Evolutionary conservation across 2,329 filamentous ascomycete species (phyloP), one percentile per base, ranked within the genome.

Genomic region (Diaporthe capsici): DNA sequence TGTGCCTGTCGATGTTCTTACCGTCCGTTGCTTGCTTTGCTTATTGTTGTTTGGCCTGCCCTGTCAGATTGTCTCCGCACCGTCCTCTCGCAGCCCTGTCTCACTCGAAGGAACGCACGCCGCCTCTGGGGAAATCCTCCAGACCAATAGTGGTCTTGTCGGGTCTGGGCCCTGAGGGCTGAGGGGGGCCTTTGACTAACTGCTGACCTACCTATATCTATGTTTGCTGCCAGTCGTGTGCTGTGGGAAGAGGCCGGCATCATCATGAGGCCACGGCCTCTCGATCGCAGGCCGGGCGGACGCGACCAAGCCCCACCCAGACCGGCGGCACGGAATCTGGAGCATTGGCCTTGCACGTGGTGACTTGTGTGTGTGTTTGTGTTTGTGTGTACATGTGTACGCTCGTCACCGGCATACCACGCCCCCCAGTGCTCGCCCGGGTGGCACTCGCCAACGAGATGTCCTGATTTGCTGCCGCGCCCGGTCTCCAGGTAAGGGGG

Each of bases 21-120:
- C 31, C 31, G 63, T 20, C 44, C 44, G 10, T 22, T 31, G 44
- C 63, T 67, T 51, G 63, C 63, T 67, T 47, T 49, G 61, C 61
- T 67, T 67, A 51, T 68, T 68, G 5, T 57, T 55, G 12, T 25
- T 15, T 20, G 13, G 55, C 55, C 44, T 6, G 47, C 60, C 37
- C 60, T 65, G 60, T 65, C 60, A 51, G 65, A 68, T 22, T 53
- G 31, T 9, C 55, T 61, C 31, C 57, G 25, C 55, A 55, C 70
- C 70, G 70, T 34, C 28, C 55, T 13, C 42, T 51, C 47, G 47
- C 65, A 39, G 47, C 65, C 65, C 47, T 53, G 65, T 68, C 65
- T 68, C 65, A 68, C 65, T 53, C 22, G 65, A 68, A 68, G 65
- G 65, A 68, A 68, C n/a, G 2, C 65, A 53, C 47, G 47, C 65